These are phyloP conservation scores for Harringtonia aguacate DNA, from an alignment of 2,329 filamentous ascomycete species.

Conservation along the genomic window DNA sequence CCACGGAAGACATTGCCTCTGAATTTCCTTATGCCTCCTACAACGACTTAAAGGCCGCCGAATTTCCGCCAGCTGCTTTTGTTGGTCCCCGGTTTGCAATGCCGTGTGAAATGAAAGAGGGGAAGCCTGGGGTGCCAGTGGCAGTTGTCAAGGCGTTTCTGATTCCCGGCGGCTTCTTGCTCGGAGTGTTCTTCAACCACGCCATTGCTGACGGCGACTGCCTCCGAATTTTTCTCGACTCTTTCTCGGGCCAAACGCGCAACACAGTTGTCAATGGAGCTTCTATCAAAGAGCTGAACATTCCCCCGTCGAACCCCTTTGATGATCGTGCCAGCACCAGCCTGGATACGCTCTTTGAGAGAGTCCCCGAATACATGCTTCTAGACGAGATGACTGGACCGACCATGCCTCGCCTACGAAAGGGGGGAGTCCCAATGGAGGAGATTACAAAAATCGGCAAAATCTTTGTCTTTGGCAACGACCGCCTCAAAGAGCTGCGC, in stretches of 20 bases:
- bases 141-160: conserved; percentile 26
- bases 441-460: conserved; percentile 25
- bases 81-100: conserved; percentile 15
- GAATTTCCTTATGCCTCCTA: conserved; percentile 16
- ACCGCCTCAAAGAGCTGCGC: conserved; percentile 20
- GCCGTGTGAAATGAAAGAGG: conserved; percentile 7
- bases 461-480: conserved; percentile 28
- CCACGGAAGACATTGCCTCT: conserved; percentile 10
- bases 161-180: conserved; percentile 26
- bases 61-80: conserved; percentile 20
- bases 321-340: conserved; percentile 5
- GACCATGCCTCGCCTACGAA: conserved; percentile 20
- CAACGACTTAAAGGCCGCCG: conserved; percentile 14
- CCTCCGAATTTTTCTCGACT: conserved; percentile 26
- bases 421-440: conserved; percentile 16
- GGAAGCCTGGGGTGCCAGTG: conserved; percentile 20
- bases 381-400: conserved; percentile 23
- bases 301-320: conserved; percentile 10
- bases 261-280: conserved; percentile 13
- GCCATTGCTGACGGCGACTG: conserved; percentile 30
- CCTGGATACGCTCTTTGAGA: conserved; percentile 13
- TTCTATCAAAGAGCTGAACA: conserved; percentile 12
- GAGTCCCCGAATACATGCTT: conserved; percentile 27
- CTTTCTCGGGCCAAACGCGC: conserved; percentile 24
- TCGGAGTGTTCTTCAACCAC: conserved; percentile 30